Base-by-base conservation (phyloP, 345 rosid genomes). In the Salix suchowensis region DNA sequence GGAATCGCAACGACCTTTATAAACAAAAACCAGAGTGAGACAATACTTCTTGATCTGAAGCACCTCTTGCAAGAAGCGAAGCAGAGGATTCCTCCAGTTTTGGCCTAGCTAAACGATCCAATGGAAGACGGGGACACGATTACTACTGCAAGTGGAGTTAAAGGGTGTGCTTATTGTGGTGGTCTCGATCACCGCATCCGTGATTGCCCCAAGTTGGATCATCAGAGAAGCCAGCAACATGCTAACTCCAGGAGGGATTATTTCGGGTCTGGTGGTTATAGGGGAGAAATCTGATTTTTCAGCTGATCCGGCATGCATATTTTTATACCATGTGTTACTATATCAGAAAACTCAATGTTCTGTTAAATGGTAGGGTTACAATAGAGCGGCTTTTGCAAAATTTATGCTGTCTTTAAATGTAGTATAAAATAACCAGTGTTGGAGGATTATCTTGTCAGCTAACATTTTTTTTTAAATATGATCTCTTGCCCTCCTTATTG, bases 81-180 rank as follows among this genome's bases (percentile, higher is more conserved):
- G 78, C 96, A 91, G 85, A 90, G 97, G 85, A 94, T 94, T 34
- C 98, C 97, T 3, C 98, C 98, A 50, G 94, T 94, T 10, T 80
- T 94, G 71, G 97, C 97, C 2, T 97, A 94, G 91, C 84, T 91
- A 69, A 78, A 80, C 68, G 97, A 92, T 88, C 98, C 96, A n/a
- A 84, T 88, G 91, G 97, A 91, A 70, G 94, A 92, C 76, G 91
- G 85, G 18, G 98, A 92, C 64, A 88, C 81, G 21, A 90, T 94
- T 46, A 86, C 89, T 24, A 72, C 64, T 65, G 97, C 91, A 14
- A 90, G 95, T 77, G 97, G 97, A 69, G 94, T 91, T 66, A 89
- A 94, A 82, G 98, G 98, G 2, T 94, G 98, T 86, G 97, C 94
- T 74, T 92, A 90, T 69, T 94, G 97, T 88, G 97, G 97, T 50